Conservation (phyloP, 441 rosid genomes). For the Hypseocharis bilobata region DNA sequence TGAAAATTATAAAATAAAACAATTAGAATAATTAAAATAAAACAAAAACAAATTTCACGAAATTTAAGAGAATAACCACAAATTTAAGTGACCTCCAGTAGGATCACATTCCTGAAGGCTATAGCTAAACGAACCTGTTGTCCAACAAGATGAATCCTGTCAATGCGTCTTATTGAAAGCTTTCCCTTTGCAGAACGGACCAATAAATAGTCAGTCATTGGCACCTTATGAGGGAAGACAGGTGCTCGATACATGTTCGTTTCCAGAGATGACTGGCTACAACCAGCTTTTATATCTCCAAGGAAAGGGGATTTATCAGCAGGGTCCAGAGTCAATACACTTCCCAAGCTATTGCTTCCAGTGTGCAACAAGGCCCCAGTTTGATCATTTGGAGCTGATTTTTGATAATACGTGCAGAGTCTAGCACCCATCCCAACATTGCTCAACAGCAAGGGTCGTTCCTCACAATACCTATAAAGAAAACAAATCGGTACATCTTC, state of each 20-base stretch:
- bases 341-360: constrained; percentile 59
- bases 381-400: constrained; percentile 71
- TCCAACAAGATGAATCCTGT: constrained; percentile 80
- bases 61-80: neutral
- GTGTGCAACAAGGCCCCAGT: constrained; percentile 41
- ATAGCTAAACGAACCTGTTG: constrained; percentile 63
- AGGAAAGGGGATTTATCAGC: constrained; percentile 93
- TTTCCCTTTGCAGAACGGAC: constrained; percentile 94
- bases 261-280: constrained; percentile 73
- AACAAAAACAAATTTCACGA: neutral
- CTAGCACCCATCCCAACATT: constrained; percentile 97
- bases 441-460: constrained; percentile 83
- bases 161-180: constrained; percentile 85
- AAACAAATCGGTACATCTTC: constrained; percentile 5
- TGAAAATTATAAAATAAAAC: too few species aligned
- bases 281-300: constrained; percentile 79
- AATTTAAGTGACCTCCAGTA: neutral
- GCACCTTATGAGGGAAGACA: constrained; percentile 71
- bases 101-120: neutral
- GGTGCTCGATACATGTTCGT: constrained; percentile 98
- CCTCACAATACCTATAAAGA: constrained; percentile 78
- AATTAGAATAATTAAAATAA: too few species aligned
- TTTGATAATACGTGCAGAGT: constrained; percentile 86
- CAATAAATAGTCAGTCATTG: constrained; percentile 77
- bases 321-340: constrained; percentile 62